Conservation (phyloP, 306 rosid species). For the Benincasa hispida region DNA sequence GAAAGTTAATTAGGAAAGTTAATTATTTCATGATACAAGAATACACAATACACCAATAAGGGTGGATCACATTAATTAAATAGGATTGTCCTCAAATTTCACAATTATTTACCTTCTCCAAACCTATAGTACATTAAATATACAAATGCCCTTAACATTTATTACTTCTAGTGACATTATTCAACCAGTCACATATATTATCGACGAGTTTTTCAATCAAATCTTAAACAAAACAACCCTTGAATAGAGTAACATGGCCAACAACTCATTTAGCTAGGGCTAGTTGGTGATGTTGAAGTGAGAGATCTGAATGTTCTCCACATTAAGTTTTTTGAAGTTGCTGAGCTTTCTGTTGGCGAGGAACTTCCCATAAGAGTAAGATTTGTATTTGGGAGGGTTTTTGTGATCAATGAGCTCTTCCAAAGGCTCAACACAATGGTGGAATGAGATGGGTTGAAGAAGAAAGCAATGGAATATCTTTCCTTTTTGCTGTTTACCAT, state of each 20-base stretch:
- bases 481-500: conserved; percentile 30
- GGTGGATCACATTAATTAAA: not conserved
- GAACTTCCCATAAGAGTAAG: conserved; percentile 52
- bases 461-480: conserved; percentile 42
- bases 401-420: conserved; percentile 26
- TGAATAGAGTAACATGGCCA: not conserved
- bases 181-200: too few relatives aligned
- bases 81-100: not conserved
- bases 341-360: conserved; percentile 12
- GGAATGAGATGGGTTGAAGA: conserved; percentile 46
- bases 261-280: not conserved
- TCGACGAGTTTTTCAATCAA: not conserved
- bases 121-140: too few relatives aligned
- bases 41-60: not conserved
- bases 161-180: too few relatives aligned
- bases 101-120: too few relatives aligned
- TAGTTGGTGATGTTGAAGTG: conserved; percentile 20
- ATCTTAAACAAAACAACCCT: not conserved
- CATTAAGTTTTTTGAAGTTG: conserved; percentile 33
- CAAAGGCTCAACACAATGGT: conserved; percentile 28
- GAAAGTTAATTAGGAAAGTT: not conserved
- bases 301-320: conserved; percentile 27
- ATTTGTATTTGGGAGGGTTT: conserved; percentile 30
- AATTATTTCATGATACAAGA: not conserved
- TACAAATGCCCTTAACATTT: too few relatives aligned